Conservation (phyloP, 1,284 basidiomycete species). For the Ustilago crameri region DNA sequence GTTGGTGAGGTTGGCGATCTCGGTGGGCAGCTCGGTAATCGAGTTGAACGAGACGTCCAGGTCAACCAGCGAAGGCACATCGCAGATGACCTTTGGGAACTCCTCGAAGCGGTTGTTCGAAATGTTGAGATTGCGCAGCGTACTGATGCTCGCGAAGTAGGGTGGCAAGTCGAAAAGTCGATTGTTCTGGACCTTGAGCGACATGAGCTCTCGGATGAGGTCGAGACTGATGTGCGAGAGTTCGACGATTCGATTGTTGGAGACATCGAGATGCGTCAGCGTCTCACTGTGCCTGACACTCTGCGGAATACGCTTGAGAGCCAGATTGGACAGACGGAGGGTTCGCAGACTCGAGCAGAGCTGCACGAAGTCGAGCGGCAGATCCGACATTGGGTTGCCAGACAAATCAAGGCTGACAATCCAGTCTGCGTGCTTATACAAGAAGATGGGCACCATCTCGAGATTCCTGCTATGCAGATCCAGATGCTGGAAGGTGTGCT, state of each 20-base stretch:
- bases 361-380: slow-evolving; percentile 96
- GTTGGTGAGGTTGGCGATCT: slow-evolving; percentile 76
- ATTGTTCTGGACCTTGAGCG: slow-evolving; percentile 90
- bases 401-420: slow-evolving; percentile 90
- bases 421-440: slow-evolving; percentile 86
- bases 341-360: slow-evolving; percentile 85
- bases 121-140: slow-evolving; percentile 85
- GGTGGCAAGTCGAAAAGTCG: slow-evolving; percentile 85
- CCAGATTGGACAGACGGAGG: slow-evolving; percentile 89
- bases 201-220: slow-evolving; percentile 78
- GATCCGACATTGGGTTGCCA: slow-evolving; percentile 93
- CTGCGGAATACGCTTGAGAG: slow-evolving; percentile 90
- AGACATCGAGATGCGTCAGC: slow-evolving; percentile 86
- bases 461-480: slow-evolving; percentile 86
- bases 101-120: slow-evolving; percentile 93
- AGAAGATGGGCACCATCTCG: slow-evolving; percentile 87
- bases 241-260: slow-evolving; percentile 90
- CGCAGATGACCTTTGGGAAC: slow-evolving; percentile 82
- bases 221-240: slow-evolving; percentile 87
- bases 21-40: slow-evolving; percentile 82
- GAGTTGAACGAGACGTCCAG: slow-evolving; percentile 96
- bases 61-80: slow-evolving; percentile 80
- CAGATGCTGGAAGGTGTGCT: slow-evolving; percentile 77
- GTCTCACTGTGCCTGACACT: slow-evolving; percentile 81
- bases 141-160: slow-evolving; percentile 81